Percentiles rank a stretch among this genome's conserved stretches.
Evolutionary conservation across 345 rosid species (phyloP).

Genomic region (Salix purpurea): DNA sequence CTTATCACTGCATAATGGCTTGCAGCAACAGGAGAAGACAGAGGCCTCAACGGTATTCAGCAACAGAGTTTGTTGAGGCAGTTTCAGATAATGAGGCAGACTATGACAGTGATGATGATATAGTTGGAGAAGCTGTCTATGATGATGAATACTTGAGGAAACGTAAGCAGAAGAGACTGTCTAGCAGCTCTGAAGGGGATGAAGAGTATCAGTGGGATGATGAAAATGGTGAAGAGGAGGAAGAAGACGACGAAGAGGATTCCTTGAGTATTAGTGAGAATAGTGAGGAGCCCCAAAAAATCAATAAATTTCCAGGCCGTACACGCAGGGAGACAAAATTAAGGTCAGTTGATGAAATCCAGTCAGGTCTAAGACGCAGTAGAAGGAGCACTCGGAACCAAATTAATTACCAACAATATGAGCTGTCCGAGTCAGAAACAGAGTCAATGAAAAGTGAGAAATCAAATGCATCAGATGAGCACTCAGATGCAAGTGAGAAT

Average conservation of each 20-base stretch:
- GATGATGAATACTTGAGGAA: conserved; percentile 93
- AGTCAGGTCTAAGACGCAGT: conserved; percentile 91
- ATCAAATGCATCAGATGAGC: conserved; percentile 51
- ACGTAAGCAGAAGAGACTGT: conserved; percentile 65
- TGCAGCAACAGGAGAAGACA: conserved; percentile 74
- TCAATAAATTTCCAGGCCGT: conserved; percentile 66
- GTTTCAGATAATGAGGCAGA: conserved; percentile 84
- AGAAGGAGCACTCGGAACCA: conserved; percentile 75
- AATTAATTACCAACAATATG: conserved; percentile 74
- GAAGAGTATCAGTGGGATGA: conserved; percentile 91
- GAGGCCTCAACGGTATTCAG: conserved; percentile 87
- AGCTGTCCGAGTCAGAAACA: conserved; percentile 78
- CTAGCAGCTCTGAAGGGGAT: conserved; percentile 96
- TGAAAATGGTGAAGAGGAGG: conserved; percentile 82
- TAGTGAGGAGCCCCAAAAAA: conserved; percentile 66
- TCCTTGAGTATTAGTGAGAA: conserved; percentile 72
- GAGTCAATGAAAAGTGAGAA: conserved; percentile 54
- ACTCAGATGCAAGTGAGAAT: conserved; percentile 58
- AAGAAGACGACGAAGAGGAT: conserved; percentile 81
- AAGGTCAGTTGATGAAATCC: conserved; percentile 66
- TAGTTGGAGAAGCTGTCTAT: conserved; percentile 96
- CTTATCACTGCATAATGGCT: conserved; percentile 13
- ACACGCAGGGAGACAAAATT: conserved; percentile 68
- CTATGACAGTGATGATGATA: conserved; percentile 91
- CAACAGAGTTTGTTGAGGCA: conserved; percentile 73